phyloP scores from a whole-genome alignment of 768 basidiomycete genomes.

The Boletus sensibilis region DNA sequence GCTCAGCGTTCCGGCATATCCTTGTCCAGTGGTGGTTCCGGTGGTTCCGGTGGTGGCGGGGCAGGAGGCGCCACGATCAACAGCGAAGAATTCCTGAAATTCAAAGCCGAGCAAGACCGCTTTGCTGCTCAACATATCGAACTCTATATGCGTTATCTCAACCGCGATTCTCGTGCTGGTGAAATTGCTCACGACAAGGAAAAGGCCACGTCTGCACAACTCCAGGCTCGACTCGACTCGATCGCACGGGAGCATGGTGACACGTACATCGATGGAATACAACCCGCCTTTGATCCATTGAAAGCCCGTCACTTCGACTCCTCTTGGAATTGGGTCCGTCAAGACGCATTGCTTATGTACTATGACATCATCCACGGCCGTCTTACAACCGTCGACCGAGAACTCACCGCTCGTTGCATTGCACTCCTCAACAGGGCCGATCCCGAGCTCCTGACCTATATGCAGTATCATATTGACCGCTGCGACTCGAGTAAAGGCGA shows the following conservation, averaged over 20 bases:
- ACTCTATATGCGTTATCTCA: constrained; percentile 95
- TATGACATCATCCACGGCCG: constrained; percentile 98
- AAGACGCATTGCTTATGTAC: constrained; percentile 95
- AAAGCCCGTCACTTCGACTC: constrained; percentile 99
- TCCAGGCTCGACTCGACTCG: constrained; percentile 86
- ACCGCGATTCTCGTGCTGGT: constrained; percentile 89
- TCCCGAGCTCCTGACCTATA: constrained; percentile 85
- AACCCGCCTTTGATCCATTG: constrained; percentile 90
- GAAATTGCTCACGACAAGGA: constrained; percentile 87
- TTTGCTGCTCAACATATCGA: constrained; percentile 94
- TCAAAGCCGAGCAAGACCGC: constrained; percentile 89
- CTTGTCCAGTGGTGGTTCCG: constrained; percentile 65
- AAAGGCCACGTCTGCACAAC: constrained; percentile 64
- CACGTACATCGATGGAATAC: constrained; percentile 88
- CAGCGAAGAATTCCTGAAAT: constrained; percentile 97
- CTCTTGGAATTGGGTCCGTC: constrained; percentile 99
- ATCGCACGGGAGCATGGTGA: constrained; percentile 94
- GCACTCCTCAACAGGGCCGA: constrained; percentile 97
- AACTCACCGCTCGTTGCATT: constrained; percentile 96
- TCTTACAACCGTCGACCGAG: constrained; percentile 90
- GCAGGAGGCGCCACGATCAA: constrained; percentile 88
- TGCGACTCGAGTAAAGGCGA: constrained; percentile 81
- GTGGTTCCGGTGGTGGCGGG: constrained; percentile 56
- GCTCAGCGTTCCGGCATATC: constrained; percentile 88
- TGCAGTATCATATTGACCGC: constrained; percentile 92